A percentile compares a stretch with the other conserved stretches of the same genome.
Evolutionary conservation across 495 filamentous ascomycete genomes (phyloP).

Genomic region (Penicillium ucsense): DNA sequence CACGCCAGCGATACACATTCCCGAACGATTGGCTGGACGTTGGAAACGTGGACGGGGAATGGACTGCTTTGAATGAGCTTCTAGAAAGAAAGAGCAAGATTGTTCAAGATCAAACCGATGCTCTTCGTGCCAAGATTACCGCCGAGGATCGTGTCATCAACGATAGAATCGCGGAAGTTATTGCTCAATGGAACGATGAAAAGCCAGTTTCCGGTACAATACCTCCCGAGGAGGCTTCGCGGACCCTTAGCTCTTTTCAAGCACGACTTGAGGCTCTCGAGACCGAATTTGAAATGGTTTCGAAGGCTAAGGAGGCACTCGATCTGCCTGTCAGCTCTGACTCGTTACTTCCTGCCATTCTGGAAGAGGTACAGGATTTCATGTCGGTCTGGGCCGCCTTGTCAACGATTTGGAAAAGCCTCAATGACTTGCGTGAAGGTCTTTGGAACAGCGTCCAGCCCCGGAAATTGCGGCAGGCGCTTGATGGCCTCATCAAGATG

Average conservation of each 20-base stretch:
- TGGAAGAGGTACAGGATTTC: constrained; percentile 98
- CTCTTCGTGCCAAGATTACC: constrained; percentile 85
- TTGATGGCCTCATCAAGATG: constrained; percentile 91
- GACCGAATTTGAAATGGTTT: constrained; percentile 85
- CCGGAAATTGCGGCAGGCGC: constrained; percentile 74
- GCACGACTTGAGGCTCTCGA: constrained; percentile 68
- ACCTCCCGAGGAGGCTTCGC: constrained; percentile 74
- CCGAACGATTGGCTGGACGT: constrained; percentile 87
- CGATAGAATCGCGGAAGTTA: constrained; percentile 76
- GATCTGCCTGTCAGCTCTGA: constrained; percentile 74
- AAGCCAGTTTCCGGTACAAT: constrained; percentile 94
- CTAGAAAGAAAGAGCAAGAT: constrained; percentile 84
- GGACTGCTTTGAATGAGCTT: constrained; percentile 82
- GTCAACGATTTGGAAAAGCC: constrained; percentile 91
- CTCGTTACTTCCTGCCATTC: constrained; percentile 63
- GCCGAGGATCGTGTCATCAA: constrained; percentile 87
- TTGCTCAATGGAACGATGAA: constrained; percentile 81
- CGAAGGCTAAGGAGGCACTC: constrained; percentile 90
- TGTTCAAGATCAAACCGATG: constrained; percentile 91
- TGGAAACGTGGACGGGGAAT: constrained; percentile 88
- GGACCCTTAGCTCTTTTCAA: constrained; percentile 72
- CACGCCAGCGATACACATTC: constrained; percentile 86
- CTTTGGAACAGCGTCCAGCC: constrained; percentile 91
- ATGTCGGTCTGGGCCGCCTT: constrained; percentile 94
- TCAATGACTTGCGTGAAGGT: constrained; percentile 85